Evolutionary conservation across 768 basidiomycete genomes (phyloP).

Genomic region (Ramaria sp.): DNA sequence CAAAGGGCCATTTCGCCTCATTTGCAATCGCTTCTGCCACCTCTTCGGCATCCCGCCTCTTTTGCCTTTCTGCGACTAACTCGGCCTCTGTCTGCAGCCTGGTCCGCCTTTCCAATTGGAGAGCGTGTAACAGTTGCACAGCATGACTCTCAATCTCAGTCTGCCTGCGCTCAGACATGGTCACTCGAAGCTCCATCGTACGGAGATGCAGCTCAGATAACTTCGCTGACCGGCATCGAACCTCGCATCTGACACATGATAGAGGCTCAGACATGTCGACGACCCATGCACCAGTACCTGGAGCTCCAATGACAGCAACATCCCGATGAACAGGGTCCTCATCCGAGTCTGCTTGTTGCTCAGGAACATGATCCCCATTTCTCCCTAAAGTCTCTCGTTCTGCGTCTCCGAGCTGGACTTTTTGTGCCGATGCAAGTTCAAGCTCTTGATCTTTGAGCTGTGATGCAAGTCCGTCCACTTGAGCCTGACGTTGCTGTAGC

Average conservation of each 20-base stretch:
- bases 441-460: background rate
- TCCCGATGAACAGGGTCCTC: too few species aligned
- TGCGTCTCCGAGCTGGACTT: background rate
- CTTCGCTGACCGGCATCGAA: background rate
- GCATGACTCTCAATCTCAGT: background rate
- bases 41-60: background rate
- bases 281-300: too few species aligned
- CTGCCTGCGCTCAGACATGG: background rate
- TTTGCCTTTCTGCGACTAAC: background rate
- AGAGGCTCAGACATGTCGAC: too few species aligned
- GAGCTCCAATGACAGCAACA: too few species aligned
- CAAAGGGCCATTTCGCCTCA: background rate
- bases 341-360: too few species aligned
- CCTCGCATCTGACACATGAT: background rate
- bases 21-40: background rate
- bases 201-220: background rate
- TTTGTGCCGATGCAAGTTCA: background rate
- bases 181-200: background rate
- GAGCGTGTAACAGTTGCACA: background rate
- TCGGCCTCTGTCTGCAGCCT: background rate
- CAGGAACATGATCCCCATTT: too few species aligned
- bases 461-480: background rate
- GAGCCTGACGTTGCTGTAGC: background rate
- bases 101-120: background rate
- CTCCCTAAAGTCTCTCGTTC: background rate